Conservation (phyloP, 2,329 filamentous ascomycete genomes). For the Colletotrichum sp. region DNA sequence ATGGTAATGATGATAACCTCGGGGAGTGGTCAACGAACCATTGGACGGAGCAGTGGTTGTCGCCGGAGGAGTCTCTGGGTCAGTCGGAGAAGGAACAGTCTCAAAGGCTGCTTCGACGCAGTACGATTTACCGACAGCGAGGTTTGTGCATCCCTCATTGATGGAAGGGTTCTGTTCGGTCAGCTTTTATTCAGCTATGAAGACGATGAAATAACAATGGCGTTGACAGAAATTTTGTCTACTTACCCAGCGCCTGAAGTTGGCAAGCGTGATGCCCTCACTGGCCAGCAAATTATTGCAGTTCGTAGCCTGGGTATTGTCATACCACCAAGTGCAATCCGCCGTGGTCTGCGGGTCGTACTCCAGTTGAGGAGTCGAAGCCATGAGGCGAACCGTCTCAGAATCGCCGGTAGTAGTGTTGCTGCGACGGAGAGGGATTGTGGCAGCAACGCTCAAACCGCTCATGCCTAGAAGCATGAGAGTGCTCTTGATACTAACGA, state of each 20-base stretch:
- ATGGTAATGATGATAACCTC: too few relatives aligned
- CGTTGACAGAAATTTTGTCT: neutral
- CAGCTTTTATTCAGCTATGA: neutral
- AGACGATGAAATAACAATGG: rapidly evolving
- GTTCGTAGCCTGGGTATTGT: neutral
- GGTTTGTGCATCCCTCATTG: neutral
- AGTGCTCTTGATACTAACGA: neutral
- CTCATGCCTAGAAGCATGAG: neutral
- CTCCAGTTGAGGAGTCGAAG: neutral
- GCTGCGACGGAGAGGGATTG: neutral
- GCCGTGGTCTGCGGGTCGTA: neutral
- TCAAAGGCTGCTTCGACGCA: neutral
- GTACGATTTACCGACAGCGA: neutral
- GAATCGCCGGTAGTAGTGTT: neutral
- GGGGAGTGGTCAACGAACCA: neutral
- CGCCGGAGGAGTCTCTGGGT: neutral
- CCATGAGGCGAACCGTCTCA: neutral
- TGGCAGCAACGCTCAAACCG: neutral
- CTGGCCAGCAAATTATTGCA: neutral
- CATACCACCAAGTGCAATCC: neutral
- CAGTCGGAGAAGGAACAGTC: neutral
- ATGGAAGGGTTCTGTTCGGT: neutral
- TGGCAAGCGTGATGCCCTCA: neutral
- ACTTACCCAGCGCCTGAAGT: neutral
- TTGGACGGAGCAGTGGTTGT: neutral